A percentile compares a stretch with the other conserved stretches of the same genome.
Evolutionary conservation across 306 rosid species (phyloP).

Genomic region (Canavalia ensiformis): DNA sequence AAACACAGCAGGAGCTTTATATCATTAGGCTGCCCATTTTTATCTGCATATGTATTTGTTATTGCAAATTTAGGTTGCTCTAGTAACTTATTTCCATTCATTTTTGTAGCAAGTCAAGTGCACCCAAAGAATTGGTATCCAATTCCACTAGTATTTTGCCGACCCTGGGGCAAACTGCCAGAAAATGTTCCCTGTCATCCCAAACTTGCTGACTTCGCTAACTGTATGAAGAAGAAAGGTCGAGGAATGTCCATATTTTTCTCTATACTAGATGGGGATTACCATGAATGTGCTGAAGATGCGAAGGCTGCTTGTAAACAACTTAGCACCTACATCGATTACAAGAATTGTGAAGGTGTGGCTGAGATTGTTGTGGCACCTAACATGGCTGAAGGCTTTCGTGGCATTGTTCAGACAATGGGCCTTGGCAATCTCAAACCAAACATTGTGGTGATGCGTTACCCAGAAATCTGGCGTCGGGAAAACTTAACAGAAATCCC

Average conservation of each 20-base stretch:
- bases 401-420: slow-evolving; percentile 97
- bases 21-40: neutral
- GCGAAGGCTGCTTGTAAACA: slow-evolving; percentile 94
- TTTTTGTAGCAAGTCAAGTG: slow-evolving; percentile 87
- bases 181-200: slow-evolving; percentile 99
- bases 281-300: slow-evolving; percentile 94
- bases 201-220: slow-evolving; percentile 97
- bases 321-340: slow-evolving; percentile 89
- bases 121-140: slow-evolving; percentile 99
- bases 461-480: slow-evolving; percentile 99
- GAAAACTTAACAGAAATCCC: slow-evolving; percentile 96
- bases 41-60: neutral
- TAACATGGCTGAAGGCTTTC: slow-evolving; percentile 90
- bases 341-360: slow-evolving; percentile 99
- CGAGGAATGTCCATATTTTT: slow-evolving; percentile 98
- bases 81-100: slow-evolving; percentile 34
- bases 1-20: neutral
- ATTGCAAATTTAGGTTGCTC: slow-evolving; percentile 24
- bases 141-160: slow-evolving; percentile 93
- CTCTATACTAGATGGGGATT: slow-evolving; percentile 95
- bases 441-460: slow-evolving; percentile 96
- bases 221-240: slow-evolving; percentile 99
- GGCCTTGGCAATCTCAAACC: slow-evolving; percentile 99
- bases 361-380: slow-evolving; percentile 99
- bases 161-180: slow-evolving; percentile 99